Percentiles rank a stretch among this genome's conserved stretches.
Conservation (phyloP, 306 rosid species). For the Cicer judaicum region DNA sequence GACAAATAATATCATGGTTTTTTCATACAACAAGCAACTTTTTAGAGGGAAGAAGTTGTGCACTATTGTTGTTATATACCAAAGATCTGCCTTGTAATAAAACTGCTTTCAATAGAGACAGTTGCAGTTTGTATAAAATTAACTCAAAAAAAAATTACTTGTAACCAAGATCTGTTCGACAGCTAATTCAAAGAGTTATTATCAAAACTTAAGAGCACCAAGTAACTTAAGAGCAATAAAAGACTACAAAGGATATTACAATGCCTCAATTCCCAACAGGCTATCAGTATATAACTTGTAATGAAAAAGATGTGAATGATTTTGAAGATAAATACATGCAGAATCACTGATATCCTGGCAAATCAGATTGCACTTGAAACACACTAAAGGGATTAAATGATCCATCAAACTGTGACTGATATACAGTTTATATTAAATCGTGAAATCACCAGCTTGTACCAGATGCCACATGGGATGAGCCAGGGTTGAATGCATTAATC, state of each 20-base stretch:
- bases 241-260: not conserved
- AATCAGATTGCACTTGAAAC: slow-evolving; percentile 19
- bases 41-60: too few relatives aligned
- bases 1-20: not conserved
- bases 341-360: not conserved
- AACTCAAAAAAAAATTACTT: slow-evolving; percentile 1
- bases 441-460: slow-evolving; percentile 47
- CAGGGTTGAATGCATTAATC: slow-evolving; percentile 56
- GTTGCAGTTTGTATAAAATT: not conserved
- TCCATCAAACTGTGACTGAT: slow-evolving; percentile 33
- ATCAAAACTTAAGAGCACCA: slow-evolving; percentile 2
- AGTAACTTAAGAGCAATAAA: not conserved
- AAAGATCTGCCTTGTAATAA: not conserved
- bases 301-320: slow-evolving; percentile 2
- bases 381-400: slow-evolving; percentile 28
- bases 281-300: not conserved
- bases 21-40: not conserved
- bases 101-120: not conserved
- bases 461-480: slow-evolving; percentile 47
- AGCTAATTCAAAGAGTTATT: slow-evolving; percentile 19
- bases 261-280: slow-evolving; percentile 18
- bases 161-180: not conserved
- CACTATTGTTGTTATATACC: slow-evolving; percentile 2
- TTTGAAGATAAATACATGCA: not conserved
- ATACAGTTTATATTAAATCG: slow-evolving; percentile 39